phyloP scores from a whole-genome alignment of 495 filamentous ascomycete genomes.

The Endocarpon pusillum region DNA sequence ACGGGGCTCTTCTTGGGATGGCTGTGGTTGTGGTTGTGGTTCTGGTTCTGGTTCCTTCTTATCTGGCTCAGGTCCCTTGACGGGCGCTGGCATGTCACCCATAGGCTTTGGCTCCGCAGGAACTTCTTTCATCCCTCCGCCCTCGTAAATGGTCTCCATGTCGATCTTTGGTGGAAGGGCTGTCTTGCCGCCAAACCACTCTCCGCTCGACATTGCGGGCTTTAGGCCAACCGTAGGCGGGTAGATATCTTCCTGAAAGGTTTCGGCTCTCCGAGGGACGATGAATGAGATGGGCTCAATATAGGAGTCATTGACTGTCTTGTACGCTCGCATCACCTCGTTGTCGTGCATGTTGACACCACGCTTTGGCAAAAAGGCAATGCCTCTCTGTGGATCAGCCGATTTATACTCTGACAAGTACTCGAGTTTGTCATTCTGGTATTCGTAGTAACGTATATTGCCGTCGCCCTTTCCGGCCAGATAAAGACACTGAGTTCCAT shows the following conservation, averaged over 20 bases:
- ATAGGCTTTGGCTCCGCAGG: slow-evolving; percentile 50
- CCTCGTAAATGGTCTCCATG: slow-evolving; percentile 80
- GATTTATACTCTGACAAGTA: slow-evolving; percentile 94
- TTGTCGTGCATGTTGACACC: slow-evolving; percentile 94
- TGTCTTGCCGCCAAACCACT: slow-evolving; percentile 78
- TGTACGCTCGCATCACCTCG: slow-evolving; percentile 87
- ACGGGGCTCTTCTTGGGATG: slow-evolving; percentile 15
- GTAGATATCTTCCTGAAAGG: slow-evolving; percentile 94
- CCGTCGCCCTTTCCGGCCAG: slow-evolving; percentile 94
- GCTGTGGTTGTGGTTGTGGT: too few relatives aligned
- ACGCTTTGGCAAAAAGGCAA: slow-evolving; percentile 89
- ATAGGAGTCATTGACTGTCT: slow-evolving; percentile 85
- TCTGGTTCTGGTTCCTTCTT: slow-evolving; percentile 34
- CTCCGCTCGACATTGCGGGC: slow-evolving; percentile 57
- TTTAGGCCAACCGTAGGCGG: slow-evolving; percentile 63
- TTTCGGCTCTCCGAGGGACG: slow-evolving; percentile 85
- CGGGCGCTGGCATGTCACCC: slow-evolving; percentile 25
- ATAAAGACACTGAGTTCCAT: slow-evolving; percentile 82
- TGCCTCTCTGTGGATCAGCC: slow-evolving; percentile 75
- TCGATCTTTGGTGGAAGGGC: slow-evolving; percentile 79
- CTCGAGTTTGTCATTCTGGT: slow-evolving; percentile 94
- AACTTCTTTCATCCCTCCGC: slow-evolving; percentile 57
- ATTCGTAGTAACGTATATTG: slow-evolving; percentile 97
- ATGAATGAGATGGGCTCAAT: slow-evolving; percentile 97
- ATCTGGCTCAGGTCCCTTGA: slow-evolving; percentile 32